Percentiles rank a stretch among this genome's conserved stretches.
Evolutionary conservation across 192 early-diverging fungal species (phyloP).

Genomic region (Diversispora eburnea): DNA sequence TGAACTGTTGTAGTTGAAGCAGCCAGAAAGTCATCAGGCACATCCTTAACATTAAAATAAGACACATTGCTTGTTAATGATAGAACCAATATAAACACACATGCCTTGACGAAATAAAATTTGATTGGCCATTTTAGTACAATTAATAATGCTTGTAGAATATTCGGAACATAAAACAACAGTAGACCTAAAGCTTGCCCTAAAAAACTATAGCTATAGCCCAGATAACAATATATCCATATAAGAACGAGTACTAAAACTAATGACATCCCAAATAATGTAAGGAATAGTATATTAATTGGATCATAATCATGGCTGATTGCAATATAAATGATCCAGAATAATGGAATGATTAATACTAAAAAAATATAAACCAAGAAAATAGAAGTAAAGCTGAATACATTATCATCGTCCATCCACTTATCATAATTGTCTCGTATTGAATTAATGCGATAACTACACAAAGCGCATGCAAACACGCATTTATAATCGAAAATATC

Average conservation of each 20-base stretch:
- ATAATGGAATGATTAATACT: constrained; percentile 1
- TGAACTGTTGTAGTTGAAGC: constrained; percentile 6
- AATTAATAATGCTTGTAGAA: constrained; percentile 8
- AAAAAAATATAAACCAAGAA: constrained; percentile 6
- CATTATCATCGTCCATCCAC: neutral
- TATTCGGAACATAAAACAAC: constrained; percentile 11
- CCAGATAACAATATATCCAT: neutral
- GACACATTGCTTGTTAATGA: constrained; percentile 17
- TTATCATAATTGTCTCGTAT: neutral
- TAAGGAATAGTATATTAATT: constrained; percentile 1
- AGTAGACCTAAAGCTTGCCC: neutral
- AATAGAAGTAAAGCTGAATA: neutral
- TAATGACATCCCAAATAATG: constrained; percentile 4
- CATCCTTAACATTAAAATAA: neutral
- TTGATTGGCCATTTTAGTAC: constrained; percentile 13
- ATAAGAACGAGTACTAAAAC: neutral
- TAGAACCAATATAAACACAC: constrained; percentile 11
- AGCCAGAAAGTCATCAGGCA: constrained; percentile 3
- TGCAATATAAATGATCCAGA: neutral
- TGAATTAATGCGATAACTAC: constrained; percentile 8
- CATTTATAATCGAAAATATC: constrained; percentile 25
- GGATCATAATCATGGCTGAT: neutral
- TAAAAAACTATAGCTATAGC: too few species aligned
- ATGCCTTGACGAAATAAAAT: constrained; percentile 19
- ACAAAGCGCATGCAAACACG: constrained; percentile 14